Conservation (phyloP, 805 yeast genomes). For the Clavispora fructus region DNA sequence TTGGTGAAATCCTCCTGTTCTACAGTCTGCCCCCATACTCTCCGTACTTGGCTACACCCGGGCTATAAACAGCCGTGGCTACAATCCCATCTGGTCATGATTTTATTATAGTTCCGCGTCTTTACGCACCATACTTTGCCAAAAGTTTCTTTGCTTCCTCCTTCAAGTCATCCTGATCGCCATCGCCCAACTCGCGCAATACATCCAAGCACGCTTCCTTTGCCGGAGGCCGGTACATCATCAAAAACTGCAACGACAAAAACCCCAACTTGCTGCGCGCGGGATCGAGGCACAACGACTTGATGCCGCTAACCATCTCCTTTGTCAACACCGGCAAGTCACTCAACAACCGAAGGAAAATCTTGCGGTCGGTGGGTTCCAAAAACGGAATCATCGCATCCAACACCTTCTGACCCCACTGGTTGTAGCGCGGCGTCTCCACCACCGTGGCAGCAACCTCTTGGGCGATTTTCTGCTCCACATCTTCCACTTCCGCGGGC, state of each 20-base stretch:
- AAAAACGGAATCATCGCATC: slow-evolving; percentile 80
- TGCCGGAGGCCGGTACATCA: slow-evolving; percentile 89
- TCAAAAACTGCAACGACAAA: slow-evolving; percentile 72
- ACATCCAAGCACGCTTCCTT: slow-evolving; percentile 48
- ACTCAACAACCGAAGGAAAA: slow-evolving; percentile 75
- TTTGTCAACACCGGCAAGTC: slow-evolving; percentile 77
- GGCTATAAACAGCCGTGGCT: no score
- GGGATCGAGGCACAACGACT: slow-evolving; percentile 80
- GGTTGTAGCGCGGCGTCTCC: slow-evolving; percentile 49
- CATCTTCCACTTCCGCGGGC: slow-evolving; percentile 8
- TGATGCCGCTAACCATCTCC: slow-evolving; percentile 57
- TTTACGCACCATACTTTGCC: slow-evolving; percentile 33
- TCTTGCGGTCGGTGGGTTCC: slow-evolving; percentile 74
- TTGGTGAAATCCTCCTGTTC: no score
- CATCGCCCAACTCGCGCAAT: slow-evolving; percentile 38
- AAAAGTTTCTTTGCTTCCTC: slow-evolving; percentile 43
- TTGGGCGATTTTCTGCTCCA: slow-evolving; percentile 15
- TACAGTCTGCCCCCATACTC: no score
- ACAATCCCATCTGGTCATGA: not conserved
- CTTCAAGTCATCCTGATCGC: slow-evolving; percentile 47
- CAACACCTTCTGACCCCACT: slow-evolving; percentile 66
- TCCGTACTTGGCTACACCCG: no score
- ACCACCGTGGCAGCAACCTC: slow-evolving; percentile 13
- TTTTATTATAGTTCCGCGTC: not conserved
- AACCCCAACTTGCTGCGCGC: slow-evolving; percentile 75